Conservation (phyloP, 306 rosid genomes). For the Dalbergia cochinchinensis region DNA sequence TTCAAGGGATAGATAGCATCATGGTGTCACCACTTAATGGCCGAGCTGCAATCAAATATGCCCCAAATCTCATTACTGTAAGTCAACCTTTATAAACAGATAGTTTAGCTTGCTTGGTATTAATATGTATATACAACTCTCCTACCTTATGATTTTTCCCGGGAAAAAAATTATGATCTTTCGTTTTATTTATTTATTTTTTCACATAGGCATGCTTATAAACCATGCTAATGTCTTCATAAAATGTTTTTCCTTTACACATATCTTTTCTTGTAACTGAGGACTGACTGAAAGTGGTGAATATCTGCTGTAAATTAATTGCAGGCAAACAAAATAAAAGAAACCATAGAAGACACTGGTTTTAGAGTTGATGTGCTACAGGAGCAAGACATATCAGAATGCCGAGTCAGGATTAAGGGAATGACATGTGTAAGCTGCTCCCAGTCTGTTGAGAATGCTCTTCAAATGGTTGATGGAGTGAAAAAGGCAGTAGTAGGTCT, state of each 20-base stretch:
- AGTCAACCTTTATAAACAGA: conserved; percentile 40
- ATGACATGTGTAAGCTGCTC: conserved; percentile 86
- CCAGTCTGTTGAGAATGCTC: conserved; percentile 80
- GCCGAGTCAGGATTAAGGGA: conserved; percentile 76
- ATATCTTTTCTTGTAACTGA: neutral
- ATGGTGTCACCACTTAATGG: conserved; percentile 72
- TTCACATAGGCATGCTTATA: no score
- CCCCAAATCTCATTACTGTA: conserved; percentile 61
- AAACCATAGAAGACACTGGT: conserved; percentile 60
- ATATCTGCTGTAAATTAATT: conserved; percentile 37
- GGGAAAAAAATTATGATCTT: no score
- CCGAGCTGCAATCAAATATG: conserved; percentile 63
- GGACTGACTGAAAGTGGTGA: neutral
- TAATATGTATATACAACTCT: neutral
- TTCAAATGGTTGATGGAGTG: conserved; percentile 81
- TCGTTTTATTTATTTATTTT: no score
- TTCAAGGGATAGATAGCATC: conserved; percentile 58
- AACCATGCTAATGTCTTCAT: no score
- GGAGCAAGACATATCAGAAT: conserved; percentile 67
- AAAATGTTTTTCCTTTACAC: neutral
- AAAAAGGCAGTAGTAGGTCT: conserved; percentile 76
- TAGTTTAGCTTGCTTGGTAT: neutral
- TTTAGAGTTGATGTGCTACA: conserved; percentile 25
- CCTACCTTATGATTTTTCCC: neutral
- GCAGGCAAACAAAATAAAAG: conserved; percentile 65